A percentile compares a stretch with the other conserved stretches of the same genome.
phyloP scores from a whole-genome alignment of 352 stramenopile genomes.

The Phytopythium delawarense region DNA sequence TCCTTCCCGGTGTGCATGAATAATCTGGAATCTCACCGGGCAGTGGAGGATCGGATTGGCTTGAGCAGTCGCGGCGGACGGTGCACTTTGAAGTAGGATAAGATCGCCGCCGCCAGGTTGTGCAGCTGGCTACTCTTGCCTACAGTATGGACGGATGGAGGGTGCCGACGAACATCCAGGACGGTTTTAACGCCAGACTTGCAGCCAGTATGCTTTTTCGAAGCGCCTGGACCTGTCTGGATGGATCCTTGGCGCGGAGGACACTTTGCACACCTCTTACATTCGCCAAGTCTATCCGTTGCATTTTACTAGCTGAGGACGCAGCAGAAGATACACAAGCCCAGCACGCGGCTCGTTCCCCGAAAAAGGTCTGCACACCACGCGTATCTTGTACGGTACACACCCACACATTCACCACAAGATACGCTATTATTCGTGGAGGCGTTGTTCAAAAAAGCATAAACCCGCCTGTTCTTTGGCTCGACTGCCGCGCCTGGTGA shows the following conservation, averaged over 20 bases:
- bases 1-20: not conserved
- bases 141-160: not conserved
- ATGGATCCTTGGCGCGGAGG: not conserved
- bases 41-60: not conserved
- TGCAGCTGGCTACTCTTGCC: not conserved
- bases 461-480: not conserved
- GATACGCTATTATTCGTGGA: not conserved
- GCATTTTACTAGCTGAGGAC: not conserved
- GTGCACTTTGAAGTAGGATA: slow-evolving; percentile 1
- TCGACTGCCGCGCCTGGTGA: not conserved
- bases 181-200: not conserved
- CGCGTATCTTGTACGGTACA: not conserved
- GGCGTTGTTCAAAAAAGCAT: not conserved
- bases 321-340: not conserved
- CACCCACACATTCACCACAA: not conserved
- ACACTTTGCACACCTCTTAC: not conserved
- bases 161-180: not conserved
- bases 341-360: not conserved
- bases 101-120: not conserved
- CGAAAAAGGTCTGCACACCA: not conserved
- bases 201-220: slow-evolving; percentile 1
- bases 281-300: not conserved
- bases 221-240: not conserved
- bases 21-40: not conserved
- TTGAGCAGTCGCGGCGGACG: not conserved